A percentile compares a stretch with the other conserved stretches of the same genome.
These are phyloP conservation scores for Yarrowia bubula DNA, from an alignment of 805 yeast genomes.

Conservation along the genomic window DNA sequence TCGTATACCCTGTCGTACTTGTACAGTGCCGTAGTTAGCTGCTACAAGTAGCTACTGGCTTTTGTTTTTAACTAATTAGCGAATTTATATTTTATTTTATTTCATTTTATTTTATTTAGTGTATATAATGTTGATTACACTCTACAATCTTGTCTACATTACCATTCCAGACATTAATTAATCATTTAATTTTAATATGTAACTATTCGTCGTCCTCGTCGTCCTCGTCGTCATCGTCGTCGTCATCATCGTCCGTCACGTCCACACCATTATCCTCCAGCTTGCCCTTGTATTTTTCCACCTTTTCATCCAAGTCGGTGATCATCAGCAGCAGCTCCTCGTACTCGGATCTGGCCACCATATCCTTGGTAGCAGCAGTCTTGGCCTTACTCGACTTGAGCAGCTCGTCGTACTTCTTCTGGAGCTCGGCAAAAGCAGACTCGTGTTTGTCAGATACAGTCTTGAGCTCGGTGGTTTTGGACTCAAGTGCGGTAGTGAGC, in stretches of 20 bases:
- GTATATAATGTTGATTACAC: no score
- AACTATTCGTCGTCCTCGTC: conserved; percentile 33
- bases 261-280: conserved; percentile 56
- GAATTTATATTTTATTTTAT: no score
- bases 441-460: background rate
- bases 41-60: no score
- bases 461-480: background rate
- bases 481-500: no score
- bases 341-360: conserved; percentile 52
- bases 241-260: conserved; percentile 70
- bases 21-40: no score
- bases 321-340: conserved; percentile 77
- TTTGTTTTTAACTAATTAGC: no score
- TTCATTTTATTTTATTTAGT: no score
- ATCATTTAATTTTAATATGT: background rate
- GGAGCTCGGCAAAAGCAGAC: background rate
- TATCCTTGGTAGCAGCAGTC: conserved; percentile 31
- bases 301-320: conserved; percentile 72
- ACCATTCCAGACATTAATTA: background rate
- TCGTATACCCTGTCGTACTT: no score
- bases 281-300: conserved; percentile 53
- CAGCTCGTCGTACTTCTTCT: conserved; percentile 18
- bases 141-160: background rate
- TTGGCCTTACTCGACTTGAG: conserved; percentile 20
- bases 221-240: conserved; percentile 61